phyloP scores from a whole-genome alignment of 441 rosid genomes.

The Kokia cookei region DNA sequence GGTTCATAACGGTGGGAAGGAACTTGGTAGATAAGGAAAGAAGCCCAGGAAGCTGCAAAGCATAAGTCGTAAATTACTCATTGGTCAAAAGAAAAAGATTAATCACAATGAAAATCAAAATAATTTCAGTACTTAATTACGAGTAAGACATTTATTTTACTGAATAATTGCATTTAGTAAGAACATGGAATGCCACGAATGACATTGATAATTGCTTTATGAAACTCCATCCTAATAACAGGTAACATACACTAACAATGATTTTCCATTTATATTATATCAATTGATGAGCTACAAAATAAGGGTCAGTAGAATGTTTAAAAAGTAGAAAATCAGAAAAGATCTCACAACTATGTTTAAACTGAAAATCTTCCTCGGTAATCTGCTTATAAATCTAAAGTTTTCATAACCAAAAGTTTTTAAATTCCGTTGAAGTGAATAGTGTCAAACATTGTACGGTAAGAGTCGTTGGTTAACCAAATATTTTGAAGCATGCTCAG shows the following conservation, averaged over 20 bases:
- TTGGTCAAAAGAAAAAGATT: background rate
- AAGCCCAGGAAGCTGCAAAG: conserved; percentile 83
- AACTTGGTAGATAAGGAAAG: conserved; percentile 76
- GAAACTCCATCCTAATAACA: background rate
- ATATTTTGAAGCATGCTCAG: background rate
- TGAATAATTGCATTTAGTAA: background rate
- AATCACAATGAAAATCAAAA: background rate
- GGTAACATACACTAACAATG: background rate
- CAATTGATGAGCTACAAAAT: background rate
- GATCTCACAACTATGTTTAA: background rate
- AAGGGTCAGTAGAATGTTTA: background rate
- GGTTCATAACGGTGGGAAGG: conserved; percentile 87
- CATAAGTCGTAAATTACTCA: background rate
- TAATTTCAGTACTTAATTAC: background rate
- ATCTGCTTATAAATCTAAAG: background rate
- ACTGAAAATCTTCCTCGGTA: background rate
- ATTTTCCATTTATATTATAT: background rate
- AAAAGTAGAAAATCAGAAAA: background rate
- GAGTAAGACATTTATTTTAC: background rate
- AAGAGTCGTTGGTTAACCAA: background rate
- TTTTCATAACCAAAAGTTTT: background rate
- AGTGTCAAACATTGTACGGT: background rate
- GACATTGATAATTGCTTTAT: background rate
- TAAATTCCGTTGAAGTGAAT: background rate
- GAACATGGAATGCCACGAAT: background rate